A percentile compares a stretch with the other conserved stretches of the same genome.
These are phyloP conservation scores for Malania oleifera DNA, from an alignment of 164 flowering plant genomes.

Conservation along the genomic window DNA sequence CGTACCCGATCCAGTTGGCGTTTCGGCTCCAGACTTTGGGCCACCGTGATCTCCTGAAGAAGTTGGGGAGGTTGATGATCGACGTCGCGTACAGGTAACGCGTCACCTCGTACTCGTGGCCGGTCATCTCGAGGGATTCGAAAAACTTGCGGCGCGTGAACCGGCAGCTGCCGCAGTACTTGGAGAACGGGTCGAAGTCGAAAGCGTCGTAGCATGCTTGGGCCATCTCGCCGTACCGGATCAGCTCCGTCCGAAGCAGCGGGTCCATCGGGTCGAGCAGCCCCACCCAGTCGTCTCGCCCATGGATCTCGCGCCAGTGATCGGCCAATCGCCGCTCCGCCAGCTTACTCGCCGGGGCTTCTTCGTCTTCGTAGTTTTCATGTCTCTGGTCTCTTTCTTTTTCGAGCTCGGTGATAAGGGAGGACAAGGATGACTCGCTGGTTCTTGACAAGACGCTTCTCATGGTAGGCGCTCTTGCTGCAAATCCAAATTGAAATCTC, in stretches of 20 bases:
- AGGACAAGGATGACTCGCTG: constrained; percentile 18
- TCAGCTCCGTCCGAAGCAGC: constrained; percentile 51
- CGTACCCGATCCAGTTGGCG: constrained; percentile 91
- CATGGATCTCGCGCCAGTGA: constrained; percentile 61
- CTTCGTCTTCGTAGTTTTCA: constrained; percentile 1
- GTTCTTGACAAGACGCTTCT: constrained; percentile 15
- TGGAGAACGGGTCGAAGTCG: constrained; percentile 65
- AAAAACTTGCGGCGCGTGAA: constrained; percentile 40
- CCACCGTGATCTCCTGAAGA: constrained; percentile 57
- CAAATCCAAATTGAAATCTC: constrained; percentile 4
- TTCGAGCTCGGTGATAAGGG: constrained; percentile 24
- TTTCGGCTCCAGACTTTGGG: constrained; percentile 56
- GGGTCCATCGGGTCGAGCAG: constrained; percentile 72
- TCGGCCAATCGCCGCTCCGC: constrained; percentile 18
- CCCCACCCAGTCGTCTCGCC: constrained; percentile 65
- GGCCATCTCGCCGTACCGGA: constrained; percentile 81
- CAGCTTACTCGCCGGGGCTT: neutral
- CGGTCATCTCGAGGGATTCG: constrained; percentile 28
- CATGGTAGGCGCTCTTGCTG: neutral
- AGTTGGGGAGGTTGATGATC: constrained; percentile 58
- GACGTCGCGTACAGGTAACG: constrained; percentile 72
- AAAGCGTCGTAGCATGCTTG: constrained; percentile 81
- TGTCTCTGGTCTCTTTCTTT: constrained; percentile 2
- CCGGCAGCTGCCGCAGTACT: constrained; percentile 60
- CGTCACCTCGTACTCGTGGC: constrained; percentile 49